Evolutionary conservation across 2,329 filamentous ascomycete species (phyloP).

Genomic region (Chaetomiaceae sp.): DNA sequence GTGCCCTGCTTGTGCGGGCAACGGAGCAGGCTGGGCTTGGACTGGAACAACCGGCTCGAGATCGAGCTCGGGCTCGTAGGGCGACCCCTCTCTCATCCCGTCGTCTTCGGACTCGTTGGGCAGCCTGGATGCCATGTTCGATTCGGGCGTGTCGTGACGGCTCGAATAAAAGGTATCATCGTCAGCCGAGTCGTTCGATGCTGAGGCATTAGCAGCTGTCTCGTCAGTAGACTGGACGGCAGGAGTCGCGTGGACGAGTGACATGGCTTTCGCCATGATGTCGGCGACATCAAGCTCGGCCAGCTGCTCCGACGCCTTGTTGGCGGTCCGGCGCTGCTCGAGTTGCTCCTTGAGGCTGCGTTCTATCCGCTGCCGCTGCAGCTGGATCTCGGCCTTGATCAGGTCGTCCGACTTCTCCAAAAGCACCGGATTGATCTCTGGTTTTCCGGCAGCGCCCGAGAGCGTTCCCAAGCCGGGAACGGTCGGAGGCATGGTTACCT

Average conservation of each 20-base stretch:
- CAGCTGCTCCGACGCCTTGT: constrained; percentile 47
- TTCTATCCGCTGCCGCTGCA: constrained; percentile 80
- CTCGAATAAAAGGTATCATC: constrained; percentile 96
- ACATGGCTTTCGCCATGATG: constrained; percentile 66
- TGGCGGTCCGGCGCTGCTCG: constrained; percentile 53
- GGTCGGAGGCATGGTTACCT: constrained; percentile 17
- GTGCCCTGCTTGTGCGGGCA: constrained; percentile 1
- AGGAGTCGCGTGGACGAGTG: constrained; percentile 66
- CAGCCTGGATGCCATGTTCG: constrained; percentile 44
- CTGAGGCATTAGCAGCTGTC: constrained; percentile 55
- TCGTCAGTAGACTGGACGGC: constrained; percentile 55
- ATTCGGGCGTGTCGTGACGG: constrained; percentile 73
- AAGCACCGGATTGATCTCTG: constrained; percentile 76
- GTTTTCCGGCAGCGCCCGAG: constrained; percentile 38
- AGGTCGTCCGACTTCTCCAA: constrained; percentile 82
- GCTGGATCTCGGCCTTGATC: constrained; percentile 73
- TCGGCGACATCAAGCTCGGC: constrained; percentile 67
- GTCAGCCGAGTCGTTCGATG: constrained; percentile 76
- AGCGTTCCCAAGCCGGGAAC: constrained; percentile 24
- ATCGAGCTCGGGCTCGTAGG: constrained; percentile 33
- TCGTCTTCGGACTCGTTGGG: constrained; percentile 43
- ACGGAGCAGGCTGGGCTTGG: constrained; percentile 7
- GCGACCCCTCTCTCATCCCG: constrained; percentile 36
- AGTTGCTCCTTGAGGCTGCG: constrained; percentile 70
- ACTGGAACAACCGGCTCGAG: constrained; percentile 22